phyloP scores from a whole-genome alignment of 495 filamentous ascomycete species.

The Talaromyces stipitatus region DNA sequence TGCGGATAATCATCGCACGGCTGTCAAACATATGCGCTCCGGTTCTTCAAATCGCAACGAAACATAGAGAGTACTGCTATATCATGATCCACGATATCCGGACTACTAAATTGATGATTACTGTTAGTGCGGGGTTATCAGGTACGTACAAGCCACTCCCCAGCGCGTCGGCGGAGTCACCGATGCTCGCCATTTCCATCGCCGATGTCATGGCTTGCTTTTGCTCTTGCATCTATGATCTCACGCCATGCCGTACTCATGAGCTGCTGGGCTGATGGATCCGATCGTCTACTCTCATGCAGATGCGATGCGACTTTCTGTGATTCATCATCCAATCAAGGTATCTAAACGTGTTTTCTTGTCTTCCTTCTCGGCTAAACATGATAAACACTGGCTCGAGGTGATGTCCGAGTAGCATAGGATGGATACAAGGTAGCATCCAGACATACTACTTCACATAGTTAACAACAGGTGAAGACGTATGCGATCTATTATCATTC shows the following conservation, averaged over 20 bases:
- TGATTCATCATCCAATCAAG: not conserved
- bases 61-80: too few relatives aligned
- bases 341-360: not conserved
- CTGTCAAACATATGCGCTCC: too few relatives aligned
- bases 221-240: not conserved
- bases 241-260: not conserved
- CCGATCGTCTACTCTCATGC: not conserved
- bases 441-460: not conserved
- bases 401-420: too few relatives aligned
- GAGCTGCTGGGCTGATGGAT: not conserved
- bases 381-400: not conserved
- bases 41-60: too few relatives aligned
- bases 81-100: too few relatives aligned
- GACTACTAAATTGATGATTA: too few relatives aligned
- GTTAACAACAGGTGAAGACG: not conserved
- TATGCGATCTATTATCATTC: not conserved
- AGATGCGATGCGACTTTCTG: not conserved
- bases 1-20: too few relatives aligned
- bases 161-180: slow-evolving; percentile 6
- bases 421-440: not conserved
- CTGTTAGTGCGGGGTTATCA: not conserved
- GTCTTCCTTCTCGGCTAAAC: too few relatives aligned
- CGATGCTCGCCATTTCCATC: slow-evolving; percentile 14
- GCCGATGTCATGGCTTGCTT: slow-evolving; percentile 8
- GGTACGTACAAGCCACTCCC: not conserved